A percentile compares a stretch with the other conserved stretches of the same genome.
Conservation (phyloP, 192 early-diverging fungal species). For the Paraglomus brasilianum region DNA sequence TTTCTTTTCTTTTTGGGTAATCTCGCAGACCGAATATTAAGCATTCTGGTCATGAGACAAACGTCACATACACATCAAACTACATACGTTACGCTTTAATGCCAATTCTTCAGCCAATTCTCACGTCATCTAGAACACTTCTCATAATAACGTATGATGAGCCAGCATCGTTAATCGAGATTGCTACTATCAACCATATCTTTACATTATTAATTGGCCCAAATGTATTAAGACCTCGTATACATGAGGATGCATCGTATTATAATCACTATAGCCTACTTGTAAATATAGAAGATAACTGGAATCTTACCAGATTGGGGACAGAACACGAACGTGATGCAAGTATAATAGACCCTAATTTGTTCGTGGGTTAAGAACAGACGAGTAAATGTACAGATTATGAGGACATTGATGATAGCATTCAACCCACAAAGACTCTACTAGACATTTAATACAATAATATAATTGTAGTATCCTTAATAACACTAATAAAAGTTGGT, state of each 20-base stretch:
- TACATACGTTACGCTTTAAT: constrained; percentile 45
- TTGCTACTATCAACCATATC: constrained; percentile 18
- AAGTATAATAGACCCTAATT: not conserved
- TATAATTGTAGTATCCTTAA: too few species aligned
- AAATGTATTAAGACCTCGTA: constrained; percentile 21
- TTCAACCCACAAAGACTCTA: too few species aligned
- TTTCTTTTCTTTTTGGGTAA: constrained; percentile 13
- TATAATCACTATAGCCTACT: constrained; percentile 20
- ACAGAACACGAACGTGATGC: not conserved
- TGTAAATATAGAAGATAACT: constrained; percentile 16
- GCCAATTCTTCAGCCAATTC: constrained; percentile 6
- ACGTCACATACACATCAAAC: constrained; percentile 40
- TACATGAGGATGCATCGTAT: not conserved
- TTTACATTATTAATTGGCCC: constrained; percentile 21
- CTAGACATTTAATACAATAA: too few species aligned
- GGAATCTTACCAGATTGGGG: constrained; percentile 20
- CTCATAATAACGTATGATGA: constrained; percentile 18
- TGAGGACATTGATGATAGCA: too few species aligned
- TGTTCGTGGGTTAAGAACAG: not conserved
- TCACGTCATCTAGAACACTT: constrained; percentile 1
- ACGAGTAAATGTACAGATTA: not conserved
- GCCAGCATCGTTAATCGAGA: not conserved
- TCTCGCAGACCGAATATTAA: constrained; percentile 56
- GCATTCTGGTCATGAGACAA: constrained; percentile 57
- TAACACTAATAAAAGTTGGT: too few species aligned